phyloP scores from a whole-genome alignment of 2,329 filamentous ascomycete genomes.

The Ophiosphaerella herpotricha region DNA sequence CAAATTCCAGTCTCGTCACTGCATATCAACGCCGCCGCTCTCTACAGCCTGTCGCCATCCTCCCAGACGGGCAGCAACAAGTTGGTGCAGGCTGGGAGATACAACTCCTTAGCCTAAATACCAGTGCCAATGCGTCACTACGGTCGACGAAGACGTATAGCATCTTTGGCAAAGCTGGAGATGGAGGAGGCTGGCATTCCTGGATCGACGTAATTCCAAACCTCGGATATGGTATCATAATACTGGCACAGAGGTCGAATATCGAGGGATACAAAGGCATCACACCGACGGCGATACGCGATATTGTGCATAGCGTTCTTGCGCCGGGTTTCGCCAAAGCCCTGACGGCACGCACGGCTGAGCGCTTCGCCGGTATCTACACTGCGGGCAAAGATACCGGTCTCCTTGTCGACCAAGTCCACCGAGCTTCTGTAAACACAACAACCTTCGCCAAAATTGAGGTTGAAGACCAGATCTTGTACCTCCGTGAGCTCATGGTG shows the following conservation, averaged over 20 bases:
- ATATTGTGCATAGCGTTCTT: slow-evolving; percentile 27
- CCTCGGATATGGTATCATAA: slow-evolving; percentile 35
- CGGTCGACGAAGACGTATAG: slow-evolving; percentile 25
- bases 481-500: slow-evolving; percentile 31
- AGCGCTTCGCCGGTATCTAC: slow-evolving; percentile 31
- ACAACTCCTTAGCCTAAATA: slow-evolving; percentile 15
- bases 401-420: slow-evolving; percentile 21
- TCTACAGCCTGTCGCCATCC: slow-evolving; percentile 24
- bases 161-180: slow-evolving; percentile 38
- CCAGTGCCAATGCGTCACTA: slow-evolving; percentile 9
- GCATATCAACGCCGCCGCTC: slow-evolving; percentile 28
- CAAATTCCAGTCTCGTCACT: slow-evolving; percentile 28
- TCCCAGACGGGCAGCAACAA: slow-evolving; percentile 34
- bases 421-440: slow-evolving; percentile 2
- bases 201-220: slow-evolving; percentile 39
- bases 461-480: slow-evolving; percentile 30
- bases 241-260: slow-evolving; percentile 25
- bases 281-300: slow-evolving; percentile 18
- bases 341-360: slow-evolving; percentile 9
- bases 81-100: slow-evolving; percentile 40
- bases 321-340: slow-evolving; percentile 34
- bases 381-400: slow-evolving; percentile 23
- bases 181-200: slow-evolving; percentile 37
- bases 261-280: slow-evolving; percentile 20
- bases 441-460: slow-evolving; percentile 29